Evolutionary conservation across 2,329 filamentous ascomycete species (phyloP).

Genomic region (Colletotrichum tropicicola): DNA sequence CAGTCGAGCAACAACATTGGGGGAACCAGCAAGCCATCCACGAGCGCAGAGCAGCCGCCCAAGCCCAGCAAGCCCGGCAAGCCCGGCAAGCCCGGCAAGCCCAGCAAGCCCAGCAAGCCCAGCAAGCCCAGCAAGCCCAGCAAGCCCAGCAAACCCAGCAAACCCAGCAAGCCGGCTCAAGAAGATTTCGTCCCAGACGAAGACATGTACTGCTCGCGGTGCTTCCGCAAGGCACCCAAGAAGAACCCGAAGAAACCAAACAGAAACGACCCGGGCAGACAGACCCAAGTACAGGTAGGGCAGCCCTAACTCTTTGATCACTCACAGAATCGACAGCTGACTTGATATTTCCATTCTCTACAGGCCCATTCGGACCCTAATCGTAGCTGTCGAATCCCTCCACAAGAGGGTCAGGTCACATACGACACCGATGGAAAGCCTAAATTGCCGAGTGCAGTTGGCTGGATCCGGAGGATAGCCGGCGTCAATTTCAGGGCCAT

Average conservation of each 20-base stretch:
- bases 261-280: constrained; percentile 5
- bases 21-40: too few relatives aligned
- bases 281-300: constrained; percentile 25
- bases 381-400: constrained; percentile 25
- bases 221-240: constrained; percentile 26
- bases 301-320: neutral
- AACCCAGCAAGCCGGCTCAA: constrained; percentile 6
- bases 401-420: neutral
- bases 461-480: constrained; percentile 38
- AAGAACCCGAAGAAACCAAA: neutral
- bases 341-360: neutral
- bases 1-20: too few relatives aligned
- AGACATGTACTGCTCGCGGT: constrained; percentile 42
- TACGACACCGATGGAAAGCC: neutral
- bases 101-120: too few relatives aligned
- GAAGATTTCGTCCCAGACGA: constrained; percentile 36
- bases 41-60: too few relatives aligned
- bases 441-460: constrained; percentile 42
- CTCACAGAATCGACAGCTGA: neutral
- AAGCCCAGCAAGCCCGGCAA: too few relatives aligned
- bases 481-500: constrained; percentile 32
- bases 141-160: neutral
- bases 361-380: constrained; percentile 28
- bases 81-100: too few relatives aligned
- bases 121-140: too few relatives aligned